Evolutionary conservation across 192 early-diverging fungal species (phyloP), one percentile per base, ranked within the genome.

Genomic region (Entomortierella beljakovae): DNA sequence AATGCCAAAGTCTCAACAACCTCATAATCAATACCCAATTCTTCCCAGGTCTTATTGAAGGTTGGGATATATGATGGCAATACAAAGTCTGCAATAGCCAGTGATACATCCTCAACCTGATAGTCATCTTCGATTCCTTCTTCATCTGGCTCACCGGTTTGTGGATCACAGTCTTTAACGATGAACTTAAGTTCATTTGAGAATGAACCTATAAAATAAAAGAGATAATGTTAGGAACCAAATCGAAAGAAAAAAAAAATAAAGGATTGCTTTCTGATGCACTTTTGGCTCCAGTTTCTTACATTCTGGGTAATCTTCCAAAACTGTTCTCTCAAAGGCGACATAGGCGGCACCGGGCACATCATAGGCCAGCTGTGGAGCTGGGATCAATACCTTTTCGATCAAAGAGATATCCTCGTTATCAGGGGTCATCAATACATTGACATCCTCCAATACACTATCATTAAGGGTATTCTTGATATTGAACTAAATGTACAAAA

Each of bases 111-210:
- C 80, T 99, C 98, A 46, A 97, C 86, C 86, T 92, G 70, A 76
- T 98, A 99, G 76, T 99, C 97, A 72, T 97, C 97, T 54, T 97
- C 95, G 57, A 94, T 98, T 25, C 97, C 97, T 51, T 97, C 92
- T 64, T 93, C 94, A 66, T 96, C 95, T 7, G 94, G 90, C 75
- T 96, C 94, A 37, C 95, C 95, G 9, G 96, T 98, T 1, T 87
- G 84, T 18, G 97, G 96, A 72, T 99, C 98, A 81, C 94, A 97
- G 70, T 99, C 98, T 83, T 96, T 98, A 42, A 97, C 89, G 25
- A 94, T 77, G 71, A 96, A 98, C 59, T 92, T 92, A 46, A 99
- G 84, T 8, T 92, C 93, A 84, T 93, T 94, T 3, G 91, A 86
- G 82, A 98, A 99, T 32, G 92, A 84, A 15, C 82, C 91, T 89